These are phyloP conservation scores for Fusarium longipes DNA, from an alignment of 2,329 filamentous ascomycete genomes.

Conservation along the genomic window DNA sequence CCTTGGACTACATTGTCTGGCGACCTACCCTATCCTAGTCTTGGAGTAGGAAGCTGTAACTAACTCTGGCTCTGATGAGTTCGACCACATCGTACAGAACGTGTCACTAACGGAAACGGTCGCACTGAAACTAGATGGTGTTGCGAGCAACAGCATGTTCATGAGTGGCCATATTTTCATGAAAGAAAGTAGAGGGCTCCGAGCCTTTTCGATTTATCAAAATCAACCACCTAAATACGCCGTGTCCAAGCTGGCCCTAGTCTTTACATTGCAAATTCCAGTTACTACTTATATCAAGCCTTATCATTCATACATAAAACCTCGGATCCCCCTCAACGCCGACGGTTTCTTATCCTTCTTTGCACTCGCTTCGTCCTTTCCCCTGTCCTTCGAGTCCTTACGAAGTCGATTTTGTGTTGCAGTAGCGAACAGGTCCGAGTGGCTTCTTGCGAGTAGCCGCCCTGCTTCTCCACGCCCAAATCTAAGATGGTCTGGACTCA, in stretches of 20 bases:
- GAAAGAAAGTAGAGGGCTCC: background rate
- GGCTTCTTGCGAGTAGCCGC: slow-evolving; percentile 34
- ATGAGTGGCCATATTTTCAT: background rate
- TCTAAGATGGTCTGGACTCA: slow-evolving; percentile 56
- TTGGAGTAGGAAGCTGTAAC: background rate
- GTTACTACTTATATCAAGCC: background rate
- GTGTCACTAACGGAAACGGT: no score
- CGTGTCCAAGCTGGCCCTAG: background rate
- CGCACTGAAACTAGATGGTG: background rate
- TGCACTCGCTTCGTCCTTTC: slow-evolving; percentile 52
- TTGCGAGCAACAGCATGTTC: background rate
- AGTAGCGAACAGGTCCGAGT: slow-evolving; percentile 50
- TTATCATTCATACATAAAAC: slow-evolving; percentile 50
- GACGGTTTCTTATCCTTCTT: slow-evolving; percentile 54
- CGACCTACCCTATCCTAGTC: background rate
- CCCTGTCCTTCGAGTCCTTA: slow-evolving; percentile 62
- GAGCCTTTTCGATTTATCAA: background rate
- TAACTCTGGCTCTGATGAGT: background rate
- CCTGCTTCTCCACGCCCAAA: slow-evolving; percentile 59
- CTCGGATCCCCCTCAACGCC: slow-evolving; percentile 56
- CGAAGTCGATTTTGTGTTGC: slow-evolving; percentile 61
- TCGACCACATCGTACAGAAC: no score
- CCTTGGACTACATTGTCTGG: background rate
- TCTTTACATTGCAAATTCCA: slow-evolving; percentile 1
- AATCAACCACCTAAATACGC: background rate